phyloP scores from a whole-genome alignment of 768 basidiomycete species.

The Leucocoprinus birnbaumii region DNA sequence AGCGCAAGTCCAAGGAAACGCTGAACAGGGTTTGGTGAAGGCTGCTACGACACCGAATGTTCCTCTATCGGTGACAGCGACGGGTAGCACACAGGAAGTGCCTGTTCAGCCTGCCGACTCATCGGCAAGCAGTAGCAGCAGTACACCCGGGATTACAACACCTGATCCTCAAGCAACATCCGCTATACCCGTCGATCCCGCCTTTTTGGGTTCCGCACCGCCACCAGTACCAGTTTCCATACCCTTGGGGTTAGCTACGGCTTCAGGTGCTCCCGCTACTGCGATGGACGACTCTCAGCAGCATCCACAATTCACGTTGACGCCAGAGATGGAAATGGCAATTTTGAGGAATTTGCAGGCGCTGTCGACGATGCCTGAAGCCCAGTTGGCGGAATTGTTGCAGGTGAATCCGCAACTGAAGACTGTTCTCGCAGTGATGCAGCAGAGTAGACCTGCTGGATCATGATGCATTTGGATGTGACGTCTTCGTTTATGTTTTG shows the following conservation, averaged over 20 bases:
- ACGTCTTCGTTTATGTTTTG: too few relatives aligned
- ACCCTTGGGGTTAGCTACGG: too few relatives aligned
- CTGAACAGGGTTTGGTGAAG: too few relatives aligned
- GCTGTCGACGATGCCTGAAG: constrained; percentile 30
- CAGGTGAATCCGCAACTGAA: constrained; percentile 35
- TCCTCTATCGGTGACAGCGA: too few relatives aligned
- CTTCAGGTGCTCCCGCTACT: not conserved
- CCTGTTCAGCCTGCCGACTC: not conserved
- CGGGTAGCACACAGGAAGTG: too few relatives aligned
- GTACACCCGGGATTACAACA: not conserved
- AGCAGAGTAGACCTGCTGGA: not conserved
- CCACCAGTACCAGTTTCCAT: not conserved
- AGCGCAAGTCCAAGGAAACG: too few relatives aligned
- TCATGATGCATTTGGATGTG: not conserved
- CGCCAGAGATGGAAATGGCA: constrained; percentile 14
- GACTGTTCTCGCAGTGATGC: constrained; percentile 12
- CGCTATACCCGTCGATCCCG: constrained; percentile 4
- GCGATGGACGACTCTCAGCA: constrained; percentile 6
- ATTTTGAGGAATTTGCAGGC: constrained; percentile 22
- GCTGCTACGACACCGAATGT: too few relatives aligned
- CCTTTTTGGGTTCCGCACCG: not conserved
- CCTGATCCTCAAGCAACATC: not conserved
- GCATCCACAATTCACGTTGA: constrained; percentile 14
- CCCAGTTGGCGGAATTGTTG: constrained; percentile 35
- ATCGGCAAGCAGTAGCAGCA: not conserved